A percentile compares a stretch with the other conserved stretches of the same genome.
phyloP scores from a whole-genome alignment of 805 yeast species.

The Deakozyma indianensis region DNA sequence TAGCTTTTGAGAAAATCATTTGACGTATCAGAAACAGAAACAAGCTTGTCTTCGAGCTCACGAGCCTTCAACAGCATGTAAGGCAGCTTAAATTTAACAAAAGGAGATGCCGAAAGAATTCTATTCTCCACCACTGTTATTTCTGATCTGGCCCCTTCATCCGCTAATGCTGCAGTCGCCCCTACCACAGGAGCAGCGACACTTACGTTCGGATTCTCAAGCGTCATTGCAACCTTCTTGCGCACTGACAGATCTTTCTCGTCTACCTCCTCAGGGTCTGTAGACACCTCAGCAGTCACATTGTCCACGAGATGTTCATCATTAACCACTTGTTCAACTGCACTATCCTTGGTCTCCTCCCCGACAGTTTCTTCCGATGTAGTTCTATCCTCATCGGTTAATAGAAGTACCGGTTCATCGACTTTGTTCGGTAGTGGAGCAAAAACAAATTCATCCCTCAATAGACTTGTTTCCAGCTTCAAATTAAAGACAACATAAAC shows the following conservation, averaged over 20 bases:
- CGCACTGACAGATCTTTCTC: background rate
- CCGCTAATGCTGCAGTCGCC: background rate
- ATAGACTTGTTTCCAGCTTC: conserved; percentile 60
- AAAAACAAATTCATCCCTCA: conserved; percentile 53
- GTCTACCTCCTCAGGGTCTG: no score
- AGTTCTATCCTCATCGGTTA: background rate
- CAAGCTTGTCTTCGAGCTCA: conserved; percentile 30
- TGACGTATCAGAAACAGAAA: conserved; percentile 8
- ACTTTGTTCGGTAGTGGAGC: conserved; percentile 13
- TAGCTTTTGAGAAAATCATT: conserved; percentile 3
- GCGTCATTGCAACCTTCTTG: background rate
- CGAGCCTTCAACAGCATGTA: conserved; percentile 41
- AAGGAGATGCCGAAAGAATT: conserved; percentile 70
- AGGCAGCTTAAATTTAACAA: conserved; percentile 64
- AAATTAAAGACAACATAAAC: conserved; percentile 65
- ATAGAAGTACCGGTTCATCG: background rate
- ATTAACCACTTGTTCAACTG: background rate
- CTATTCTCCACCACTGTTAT: conserved; percentile 21
- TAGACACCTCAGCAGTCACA: background rate
- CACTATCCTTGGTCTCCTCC: background rate
- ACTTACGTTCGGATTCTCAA: background rate
- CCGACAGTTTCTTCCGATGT: background rate
- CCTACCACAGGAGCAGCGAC: background rate
- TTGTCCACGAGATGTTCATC: background rate
- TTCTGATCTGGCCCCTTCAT: conserved; percentile 17